A percentile compares a stretch with the other conserved stretches of the same genome.
These are phyloP conservation scores for Arabidopsis lyrata DNA, from an alignment of 441 rosid species.

Conservation along the genomic window DNA sequence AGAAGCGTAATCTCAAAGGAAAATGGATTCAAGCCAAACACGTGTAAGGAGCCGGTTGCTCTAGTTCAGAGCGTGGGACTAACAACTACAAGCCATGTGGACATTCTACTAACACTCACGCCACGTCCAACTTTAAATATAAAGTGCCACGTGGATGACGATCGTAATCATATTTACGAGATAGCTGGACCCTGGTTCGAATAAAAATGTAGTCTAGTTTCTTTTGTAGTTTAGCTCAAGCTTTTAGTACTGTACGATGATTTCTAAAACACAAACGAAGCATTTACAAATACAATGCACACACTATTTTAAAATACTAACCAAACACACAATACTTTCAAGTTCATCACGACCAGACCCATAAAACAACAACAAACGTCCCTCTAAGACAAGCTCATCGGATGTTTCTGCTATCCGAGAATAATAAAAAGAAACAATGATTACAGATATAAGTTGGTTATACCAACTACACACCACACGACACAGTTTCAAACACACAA, in stretches of 20 bases:
- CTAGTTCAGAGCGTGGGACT: conserved; percentile 34
- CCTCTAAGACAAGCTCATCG: conserved; percentile 15
- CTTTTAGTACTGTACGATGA: too few relatives aligned
- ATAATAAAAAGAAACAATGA: not conserved
- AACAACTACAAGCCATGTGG: conserved; percentile 34
- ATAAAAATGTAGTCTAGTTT: too few relatives aligned
- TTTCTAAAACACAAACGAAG: not conserved
- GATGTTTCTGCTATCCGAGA: conserved; percentile 16
- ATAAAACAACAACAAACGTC: conserved; percentile 13
- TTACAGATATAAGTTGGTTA: conserved; percentile 28
- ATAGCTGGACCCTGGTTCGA: not conserved
- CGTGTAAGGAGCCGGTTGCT: conserved; percentile 33
- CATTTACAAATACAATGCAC: not conserved
- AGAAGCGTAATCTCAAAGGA: not conserved
- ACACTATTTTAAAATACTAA: conserved; percentile 13
- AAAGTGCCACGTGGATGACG: conserved; percentile 13
- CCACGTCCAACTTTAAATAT: not conserved
- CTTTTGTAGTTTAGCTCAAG: not conserved
- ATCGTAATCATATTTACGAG: not conserved
- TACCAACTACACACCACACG: conserved; percentile 24
- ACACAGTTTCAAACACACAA: conserved; percentile 21
- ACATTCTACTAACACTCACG: conserved; percentile 18
- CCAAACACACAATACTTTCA: conserved; percentile 1
- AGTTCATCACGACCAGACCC: conserved; percentile 25
- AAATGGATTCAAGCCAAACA: conserved; percentile 7